phyloP scores from a whole-genome alignment of 1,139 yeast genomes.

The Entelexis sorbosivorans region DNA sequence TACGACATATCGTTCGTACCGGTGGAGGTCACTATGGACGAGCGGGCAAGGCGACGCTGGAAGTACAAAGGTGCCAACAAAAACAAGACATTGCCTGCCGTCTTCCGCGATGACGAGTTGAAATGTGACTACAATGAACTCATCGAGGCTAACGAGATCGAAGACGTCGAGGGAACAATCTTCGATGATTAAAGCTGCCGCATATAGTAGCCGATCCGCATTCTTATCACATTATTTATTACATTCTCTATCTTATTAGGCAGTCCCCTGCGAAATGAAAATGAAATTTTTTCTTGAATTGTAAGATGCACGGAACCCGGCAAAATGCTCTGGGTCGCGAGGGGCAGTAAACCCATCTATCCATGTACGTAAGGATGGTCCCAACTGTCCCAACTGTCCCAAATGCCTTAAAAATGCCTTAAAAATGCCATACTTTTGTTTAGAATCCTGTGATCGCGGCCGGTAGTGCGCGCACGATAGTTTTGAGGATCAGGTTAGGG shows the following conservation, averaged over 20 bases:
- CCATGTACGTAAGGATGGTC: too few relatives aligned
- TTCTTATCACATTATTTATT: not conserved
- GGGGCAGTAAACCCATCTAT: too few relatives aligned
- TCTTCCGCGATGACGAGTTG: constrained; percentile 75
- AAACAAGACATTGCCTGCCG: constrained; percentile 78
- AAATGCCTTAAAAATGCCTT: too few relatives aligned
- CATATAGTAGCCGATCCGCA: too few relatives aligned
- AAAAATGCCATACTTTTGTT: too few relatives aligned
- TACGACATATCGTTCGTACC: constrained; percentile 57
- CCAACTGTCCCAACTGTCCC: too few relatives aligned
- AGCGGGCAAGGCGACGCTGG: constrained; percentile 79
- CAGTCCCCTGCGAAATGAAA: too few relatives aligned
- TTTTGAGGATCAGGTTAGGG: constrained; percentile 4
- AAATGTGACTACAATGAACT: constrained; percentile 56
- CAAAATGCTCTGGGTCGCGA: too few relatives aligned
- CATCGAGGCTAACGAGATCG: constrained; percentile 66
- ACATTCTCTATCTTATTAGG: not conserved
- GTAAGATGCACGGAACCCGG: too few relatives aligned
- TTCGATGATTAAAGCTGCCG: constrained; percentile 28
- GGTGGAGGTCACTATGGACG: constrained; percentile 81
- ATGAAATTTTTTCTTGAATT: too few relatives aligned
- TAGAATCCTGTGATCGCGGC: too few relatives aligned
- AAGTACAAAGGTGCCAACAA: constrained; percentile 47
- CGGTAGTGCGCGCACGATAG: too few relatives aligned
- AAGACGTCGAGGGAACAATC: constrained; percentile 34